Evolutionary conservation across 768 basidiomycete species (phyloP).

Genomic region (Hebeloma cylindrosporum): DNA sequence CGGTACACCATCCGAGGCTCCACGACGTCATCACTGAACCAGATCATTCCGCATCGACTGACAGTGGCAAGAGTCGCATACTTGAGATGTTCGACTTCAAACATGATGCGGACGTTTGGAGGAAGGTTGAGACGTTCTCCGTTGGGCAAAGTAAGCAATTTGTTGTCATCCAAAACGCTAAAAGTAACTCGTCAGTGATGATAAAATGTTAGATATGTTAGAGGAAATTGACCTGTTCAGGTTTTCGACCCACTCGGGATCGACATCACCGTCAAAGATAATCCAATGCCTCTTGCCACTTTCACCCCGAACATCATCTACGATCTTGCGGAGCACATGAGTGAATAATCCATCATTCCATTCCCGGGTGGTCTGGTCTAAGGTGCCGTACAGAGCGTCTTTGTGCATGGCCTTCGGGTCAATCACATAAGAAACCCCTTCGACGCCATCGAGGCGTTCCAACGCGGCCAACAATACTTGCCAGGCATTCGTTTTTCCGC

Average conservation of each 20-base stretch:
- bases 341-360: conserved; percentile 99
- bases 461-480: conserved; percentile 88
- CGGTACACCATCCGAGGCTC: conserved; percentile 89
- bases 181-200: conserved; percentile 13
- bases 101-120: conserved; percentile 97
- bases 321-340: conserved; percentile 94
- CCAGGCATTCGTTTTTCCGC: conserved; percentile 97
- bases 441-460: conserved; percentile 86
- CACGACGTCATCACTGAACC: conserved; percentile 98
- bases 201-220: not conserved
- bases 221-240: conserved; percentile 80
- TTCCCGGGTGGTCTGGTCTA: conserved; percentile 96
- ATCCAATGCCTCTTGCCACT: conserved; percentile 98
- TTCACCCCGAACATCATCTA: conserved; percentile 98
- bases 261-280: conserved; percentile 98
- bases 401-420: conserved; percentile 99
- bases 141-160: conserved; percentile 93
- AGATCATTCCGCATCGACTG: conserved; percentile 99
- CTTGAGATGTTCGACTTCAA: conserved; percentile 96
- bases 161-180: conserved; percentile 99
- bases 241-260: conserved; percentile 99
- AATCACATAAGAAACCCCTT: conserved; percentile 94
- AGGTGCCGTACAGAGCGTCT: conserved; percentile 94
- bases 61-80: conserved; percentile 98
- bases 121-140: conserved; percentile 97